Evolutionary conservation across 2,329 filamentous ascomycete species (phyloP).

Genomic region (Alternaria ethzedia): DNA sequence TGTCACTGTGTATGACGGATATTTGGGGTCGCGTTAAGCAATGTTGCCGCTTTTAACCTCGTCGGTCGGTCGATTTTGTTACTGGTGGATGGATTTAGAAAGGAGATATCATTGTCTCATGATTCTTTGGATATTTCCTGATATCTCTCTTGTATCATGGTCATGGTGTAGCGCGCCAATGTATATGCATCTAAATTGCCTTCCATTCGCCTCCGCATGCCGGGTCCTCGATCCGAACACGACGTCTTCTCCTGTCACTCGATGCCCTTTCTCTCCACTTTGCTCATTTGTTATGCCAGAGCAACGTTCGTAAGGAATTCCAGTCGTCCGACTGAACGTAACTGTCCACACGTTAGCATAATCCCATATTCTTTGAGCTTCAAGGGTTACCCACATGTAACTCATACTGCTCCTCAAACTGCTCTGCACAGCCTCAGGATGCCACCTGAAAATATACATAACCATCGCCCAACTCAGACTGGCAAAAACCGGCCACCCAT

Average conservation of each 20-base stretch:
- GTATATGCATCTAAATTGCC: not conserved
- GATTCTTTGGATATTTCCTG: not conserved
- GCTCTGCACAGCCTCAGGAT: slow-evolving; percentile 88
- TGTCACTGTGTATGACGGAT: not conserved
- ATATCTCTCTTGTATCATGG: not conserved
- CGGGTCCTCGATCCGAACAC: not conserved
- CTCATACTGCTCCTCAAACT: slow-evolving; percentile 95
- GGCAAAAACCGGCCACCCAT: slow-evolving; percentile 93
- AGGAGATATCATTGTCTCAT: not conserved
- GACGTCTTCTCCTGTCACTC: not conserved
- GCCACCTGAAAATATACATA: slow-evolving; percentile 93
- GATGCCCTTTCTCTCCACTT: not conserved
- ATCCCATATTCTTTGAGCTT: not conserved
- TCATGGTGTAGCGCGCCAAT: not conserved
- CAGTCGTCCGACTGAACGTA: slow-evolving; percentile 85
- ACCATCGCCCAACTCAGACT: slow-evolving; percentile 89
- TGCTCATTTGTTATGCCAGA: slow-evolving; percentile 78
- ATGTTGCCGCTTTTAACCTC: not conserved
- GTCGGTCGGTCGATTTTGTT: not conserved
- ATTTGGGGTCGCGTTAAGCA: not conserved
- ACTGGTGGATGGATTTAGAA: not conserved
- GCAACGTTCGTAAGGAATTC: slow-evolving; percentile 82
- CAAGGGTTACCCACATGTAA: slow-evolving; percentile 76
- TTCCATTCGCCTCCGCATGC: not conserved
- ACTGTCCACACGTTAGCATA: slow-evolving; percentile 49